phyloP scores from a whole-genome alignment of 345 rosid species.

The Syzygium aromaticum region DNA sequence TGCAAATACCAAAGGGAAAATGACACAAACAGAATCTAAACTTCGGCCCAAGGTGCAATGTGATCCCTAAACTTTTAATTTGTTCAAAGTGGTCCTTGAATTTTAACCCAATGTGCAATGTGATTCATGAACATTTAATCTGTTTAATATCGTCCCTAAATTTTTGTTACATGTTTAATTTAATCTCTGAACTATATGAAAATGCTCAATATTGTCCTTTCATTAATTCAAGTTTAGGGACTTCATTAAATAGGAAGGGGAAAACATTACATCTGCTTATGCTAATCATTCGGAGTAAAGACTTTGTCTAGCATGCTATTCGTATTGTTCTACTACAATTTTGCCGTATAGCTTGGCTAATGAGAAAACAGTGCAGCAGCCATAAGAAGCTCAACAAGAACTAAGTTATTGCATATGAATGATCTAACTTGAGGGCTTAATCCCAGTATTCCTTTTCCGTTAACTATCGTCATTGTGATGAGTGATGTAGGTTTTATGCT shows the following conservation, averaged over 20 bases:
- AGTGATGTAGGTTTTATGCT: not conserved
- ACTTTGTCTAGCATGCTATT: not conserved
- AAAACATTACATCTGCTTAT: not conserved
- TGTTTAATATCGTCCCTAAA: too few relatives aligned
- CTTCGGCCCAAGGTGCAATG: too few relatives aligned
- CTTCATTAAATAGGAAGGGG: too few relatives aligned
- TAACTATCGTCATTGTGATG: not conserved
- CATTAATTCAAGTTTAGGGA: too few relatives aligned
- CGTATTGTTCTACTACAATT: not conserved
- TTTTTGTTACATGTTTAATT: too few relatives aligned
- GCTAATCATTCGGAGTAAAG: not conserved
- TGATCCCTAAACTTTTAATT: too few relatives aligned
- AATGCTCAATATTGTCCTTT: too few relatives aligned
- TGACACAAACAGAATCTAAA: too few relatives aligned
- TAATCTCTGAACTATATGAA: too few relatives aligned
- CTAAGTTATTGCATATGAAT: not conserved
- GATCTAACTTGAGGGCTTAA: not conserved
- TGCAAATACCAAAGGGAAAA: not conserved
- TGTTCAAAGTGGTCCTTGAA: too few relatives aligned
- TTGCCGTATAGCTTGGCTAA: not conserved
- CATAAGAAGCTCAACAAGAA: not conserved
- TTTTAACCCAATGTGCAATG: too few relatives aligned
- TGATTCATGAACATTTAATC: too few relatives aligned
- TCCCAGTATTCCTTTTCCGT: not conserved
- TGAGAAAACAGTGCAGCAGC: not conserved